phyloP scores from a whole-genome alignment of 208 protist species.

The Trypanosoma brucei region DNA sequence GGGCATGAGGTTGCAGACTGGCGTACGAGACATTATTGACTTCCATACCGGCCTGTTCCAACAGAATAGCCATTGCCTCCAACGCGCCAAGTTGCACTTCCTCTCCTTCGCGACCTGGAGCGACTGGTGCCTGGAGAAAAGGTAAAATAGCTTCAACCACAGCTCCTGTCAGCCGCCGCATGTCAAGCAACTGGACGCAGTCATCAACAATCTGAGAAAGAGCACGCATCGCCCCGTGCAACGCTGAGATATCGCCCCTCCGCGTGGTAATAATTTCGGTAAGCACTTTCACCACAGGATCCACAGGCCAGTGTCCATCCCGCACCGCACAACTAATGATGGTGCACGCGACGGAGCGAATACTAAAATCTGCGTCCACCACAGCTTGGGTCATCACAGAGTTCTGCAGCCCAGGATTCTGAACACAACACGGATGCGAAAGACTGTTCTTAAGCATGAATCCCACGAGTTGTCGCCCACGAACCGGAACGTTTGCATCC shows the following conservation, averaged over 20 bases:
- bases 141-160: constrained; percentile 46
- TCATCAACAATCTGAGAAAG: constrained; percentile 78
- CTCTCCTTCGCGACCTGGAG: constrained; percentile 14
- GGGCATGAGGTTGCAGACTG: constrained; percentile 39
- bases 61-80: constrained; percentile 41
- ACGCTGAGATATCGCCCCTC: constrained; percentile 29
- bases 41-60: constrained; percentile 67
- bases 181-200: constrained; percentile 51
- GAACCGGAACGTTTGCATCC: constrained; percentile 25
- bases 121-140: constrained; percentile 27
- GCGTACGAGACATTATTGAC: constrained; percentile 50
- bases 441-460: constrained; percentile 79
- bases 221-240: constrained; percentile 70
- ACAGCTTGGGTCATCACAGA: constrained; percentile 56
- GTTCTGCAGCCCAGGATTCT: constrained; percentile 44
- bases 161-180: constrained; percentile 38
- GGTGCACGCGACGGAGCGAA: constrained; percentile 67
- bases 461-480: constrained; percentile 54
- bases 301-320: constrained; percentile 54
- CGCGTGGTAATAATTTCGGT: constrained; percentile 35
- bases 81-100: constrained; percentile 61
- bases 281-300: constrained; percentile 39
- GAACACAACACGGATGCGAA: constrained; percentile 38
- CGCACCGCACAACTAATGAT: constrained; percentile 77
- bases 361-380: constrained; percentile 46